Conservation (phyloP, 345 rosid genomes). For the Boechera retrofracta region DNA sequence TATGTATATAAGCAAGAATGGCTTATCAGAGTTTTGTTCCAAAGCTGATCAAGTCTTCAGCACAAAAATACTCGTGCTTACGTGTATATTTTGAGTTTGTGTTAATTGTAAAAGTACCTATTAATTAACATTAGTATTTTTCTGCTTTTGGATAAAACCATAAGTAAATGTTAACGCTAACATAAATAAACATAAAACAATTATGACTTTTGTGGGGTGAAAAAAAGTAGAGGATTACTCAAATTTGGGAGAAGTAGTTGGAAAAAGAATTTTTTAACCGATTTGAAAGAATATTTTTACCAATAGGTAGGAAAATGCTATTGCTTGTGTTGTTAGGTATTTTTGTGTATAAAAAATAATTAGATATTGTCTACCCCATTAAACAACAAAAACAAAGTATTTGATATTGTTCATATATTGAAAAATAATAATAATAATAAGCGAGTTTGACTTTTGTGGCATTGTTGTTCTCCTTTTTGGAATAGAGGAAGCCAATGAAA, state of each 20-base stretch:
- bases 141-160: not conserved
- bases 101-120: not conserved
- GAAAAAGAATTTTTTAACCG: not conserved
- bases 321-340: not conserved
- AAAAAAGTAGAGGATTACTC: not conserved
- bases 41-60: constrained; percentile 2
- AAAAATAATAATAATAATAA: not conserved
- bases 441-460: not conserved
- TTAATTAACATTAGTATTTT: not conserved
- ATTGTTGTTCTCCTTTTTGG: not conserved
- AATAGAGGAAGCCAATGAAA: not conserved
- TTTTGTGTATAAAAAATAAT: no score
- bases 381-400: not conserved
- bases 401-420: not conserved
- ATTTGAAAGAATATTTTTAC: no score
- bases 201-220: not conserved
- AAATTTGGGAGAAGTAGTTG: constrained; percentile 20
- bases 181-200: not conserved
- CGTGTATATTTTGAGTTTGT: not conserved
- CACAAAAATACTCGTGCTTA: not conserved
- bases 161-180: not conserved
- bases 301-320: constrained; percentile 8
- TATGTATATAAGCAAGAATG: constrained; percentile 23
- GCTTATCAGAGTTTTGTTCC: constrained; percentile 33
- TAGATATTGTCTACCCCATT: no score